Conservation (phyloP, 2,329 filamentous ascomycete genomes). For the Rhynchosporium secalis region DNA sequence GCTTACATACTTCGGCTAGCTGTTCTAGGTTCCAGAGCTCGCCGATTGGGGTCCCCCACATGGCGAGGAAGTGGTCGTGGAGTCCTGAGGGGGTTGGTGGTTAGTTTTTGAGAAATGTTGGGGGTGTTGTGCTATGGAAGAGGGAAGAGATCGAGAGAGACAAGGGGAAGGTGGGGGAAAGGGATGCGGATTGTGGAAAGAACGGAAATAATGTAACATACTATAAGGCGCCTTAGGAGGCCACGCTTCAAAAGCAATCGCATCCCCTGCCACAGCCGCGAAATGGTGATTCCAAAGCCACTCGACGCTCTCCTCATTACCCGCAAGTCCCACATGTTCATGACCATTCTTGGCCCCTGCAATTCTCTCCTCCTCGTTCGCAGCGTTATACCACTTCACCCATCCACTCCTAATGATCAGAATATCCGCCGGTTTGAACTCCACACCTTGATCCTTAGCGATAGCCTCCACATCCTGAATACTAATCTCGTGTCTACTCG, state of each 20-base stretch:
- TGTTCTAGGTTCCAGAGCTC: conserved; percentile 38
- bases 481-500: conserved; percentile 41
- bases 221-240: conserved; percentile 31
- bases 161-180: not conserved
- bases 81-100: conserved; percentile 20
- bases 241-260: conserved; percentile 34
- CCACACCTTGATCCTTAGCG: conserved; percentile 47
- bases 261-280: conserved; percentile 36
- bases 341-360: conserved; percentile 18
- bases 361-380: conserved; percentile 18
- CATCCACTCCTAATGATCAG: conserved; percentile 51
- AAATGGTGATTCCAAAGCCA: conserved; percentile 39
- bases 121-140: not conserved
- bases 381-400: conserved; percentile 41
- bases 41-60: conserved; percentile 36
- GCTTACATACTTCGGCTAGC: conserved; percentile 48
- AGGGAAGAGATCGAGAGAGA: too few relatives aligned
- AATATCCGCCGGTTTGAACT: conserved; percentile 50
- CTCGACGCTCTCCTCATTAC: conserved; percentile 27
- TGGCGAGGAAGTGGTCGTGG: conserved; percentile 36
- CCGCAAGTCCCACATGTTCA: conserved; percentile 29
- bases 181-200: not conserved
- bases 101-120: too few relatives aligned
- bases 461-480: conserved; percentile 46
- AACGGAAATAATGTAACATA: not conserved